A percentile compares a stretch with the other conserved stretches of the same genome.
Conservation (phyloP, 179 eudicot genomes). For the Beta corolliflora region DNA sequence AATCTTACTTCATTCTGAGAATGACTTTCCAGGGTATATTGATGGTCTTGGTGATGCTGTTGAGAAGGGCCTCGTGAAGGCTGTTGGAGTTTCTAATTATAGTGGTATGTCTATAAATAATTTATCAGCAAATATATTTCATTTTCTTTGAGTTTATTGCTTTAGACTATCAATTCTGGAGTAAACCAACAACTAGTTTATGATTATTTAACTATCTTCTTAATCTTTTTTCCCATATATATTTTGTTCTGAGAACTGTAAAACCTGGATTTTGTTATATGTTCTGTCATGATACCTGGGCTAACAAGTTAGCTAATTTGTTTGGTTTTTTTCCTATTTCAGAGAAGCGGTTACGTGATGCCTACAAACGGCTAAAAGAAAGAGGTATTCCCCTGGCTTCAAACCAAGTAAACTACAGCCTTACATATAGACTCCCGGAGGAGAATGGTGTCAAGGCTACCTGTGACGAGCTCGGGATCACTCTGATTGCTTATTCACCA, state of each 20-base stretch:
- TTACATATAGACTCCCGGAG: conserved; percentile 84
- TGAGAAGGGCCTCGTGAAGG: conserved; percentile 95
- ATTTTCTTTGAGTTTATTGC: not conserved
- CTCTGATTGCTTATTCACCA: conserved; percentile 90
- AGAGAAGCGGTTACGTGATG: conserved; percentile 86
- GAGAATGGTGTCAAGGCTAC: conserved; percentile 93
- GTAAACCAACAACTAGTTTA: too few relatives aligned
- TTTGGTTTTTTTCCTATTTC: conserved; percentile 7
- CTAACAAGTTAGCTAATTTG: not conserved
- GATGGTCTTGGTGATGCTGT: conserved; percentile 97
- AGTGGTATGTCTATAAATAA: conserved; percentile 48
- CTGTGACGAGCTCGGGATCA: conserved; percentile 94
- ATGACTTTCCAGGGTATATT: conserved; percentile 70
- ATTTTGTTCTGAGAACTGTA: not conserved
- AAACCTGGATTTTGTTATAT: not conserved
- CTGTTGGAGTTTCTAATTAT: conserved; percentile 95
- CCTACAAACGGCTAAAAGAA: conserved; percentile 68
- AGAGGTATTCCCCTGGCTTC: conserved; percentile 93
- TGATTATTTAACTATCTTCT: too few relatives aligned
- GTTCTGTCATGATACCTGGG: not conserved
- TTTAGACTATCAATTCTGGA: not conserved
- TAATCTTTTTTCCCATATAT: not conserved
- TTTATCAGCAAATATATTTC: not conserved
- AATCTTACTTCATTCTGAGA: conserved; percentile 18
- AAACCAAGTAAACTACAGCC: conserved; percentile 97